phyloP scores from a whole-genome alignment of 306 rosid genomes.

The Alnus rubra region DNA sequence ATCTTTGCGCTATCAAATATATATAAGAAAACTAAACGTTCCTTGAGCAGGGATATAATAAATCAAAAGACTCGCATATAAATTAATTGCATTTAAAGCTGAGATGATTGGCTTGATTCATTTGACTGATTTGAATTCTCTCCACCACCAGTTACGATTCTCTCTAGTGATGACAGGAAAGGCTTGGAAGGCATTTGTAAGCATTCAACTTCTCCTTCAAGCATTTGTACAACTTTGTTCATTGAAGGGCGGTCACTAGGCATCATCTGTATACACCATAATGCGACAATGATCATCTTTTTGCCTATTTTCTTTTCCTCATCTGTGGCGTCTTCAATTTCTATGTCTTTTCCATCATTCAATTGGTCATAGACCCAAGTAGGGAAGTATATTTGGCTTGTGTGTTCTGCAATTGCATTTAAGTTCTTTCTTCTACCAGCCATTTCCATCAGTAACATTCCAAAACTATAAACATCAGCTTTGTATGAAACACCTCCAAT shows the following conservation, averaged over 20 bases:
- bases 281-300: slow-evolving; percentile 20
- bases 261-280: slow-evolving; percentile 32
- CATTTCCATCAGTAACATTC: background rate
- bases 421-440: background rate
- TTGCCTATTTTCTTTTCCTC: background rate
- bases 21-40: no score
- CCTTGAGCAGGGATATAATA: no score
- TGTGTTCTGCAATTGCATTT: background rate
- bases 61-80: no score
- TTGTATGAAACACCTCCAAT: background rate
- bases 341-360: background rate
- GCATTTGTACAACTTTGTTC: slow-evolving; percentile 20
- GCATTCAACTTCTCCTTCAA: slow-evolving; percentile 1
- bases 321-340: background rate
- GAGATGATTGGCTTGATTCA: background rate
- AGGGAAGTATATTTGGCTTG: slow-evolving; percentile 4
- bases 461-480: background rate
- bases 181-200: slow-evolving; percentile 19
- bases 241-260: slow-evolving; percentile 16
- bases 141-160: no score
- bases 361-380: background rate
- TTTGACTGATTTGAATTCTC: no score
- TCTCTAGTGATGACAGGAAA: background rate
- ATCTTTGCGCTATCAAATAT: no score
- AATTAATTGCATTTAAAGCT: no score